These are phyloP conservation scores for Adansonia rubrostipa DNA, from an alignment of 441 rosid genomes.

Conservation along the genomic window DNA sequence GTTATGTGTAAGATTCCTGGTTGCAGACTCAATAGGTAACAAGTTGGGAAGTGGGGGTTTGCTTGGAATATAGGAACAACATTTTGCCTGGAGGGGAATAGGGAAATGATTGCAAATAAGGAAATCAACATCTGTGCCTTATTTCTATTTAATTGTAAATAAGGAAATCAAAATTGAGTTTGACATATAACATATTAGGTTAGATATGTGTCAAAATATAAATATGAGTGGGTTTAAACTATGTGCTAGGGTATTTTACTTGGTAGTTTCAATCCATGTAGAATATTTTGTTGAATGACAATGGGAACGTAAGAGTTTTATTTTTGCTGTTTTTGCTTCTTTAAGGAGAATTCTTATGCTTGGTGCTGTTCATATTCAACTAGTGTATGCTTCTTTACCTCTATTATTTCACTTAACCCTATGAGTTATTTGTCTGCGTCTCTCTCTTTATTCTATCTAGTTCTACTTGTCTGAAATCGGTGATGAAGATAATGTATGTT, in stretches of 20 bases:
- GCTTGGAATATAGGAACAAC: neutral
- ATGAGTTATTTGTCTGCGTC: neutral
- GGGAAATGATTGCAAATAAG: neutral
- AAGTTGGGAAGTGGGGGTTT: neutral
- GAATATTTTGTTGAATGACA: neutral
- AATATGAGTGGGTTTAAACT: neutral
- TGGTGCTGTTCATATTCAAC: neutral
- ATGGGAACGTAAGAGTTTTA: neutral
- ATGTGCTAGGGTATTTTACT: neutral
- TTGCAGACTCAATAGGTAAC: neutral
- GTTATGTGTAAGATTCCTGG: neutral
- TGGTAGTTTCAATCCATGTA: neutral
- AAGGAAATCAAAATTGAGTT: neutral
- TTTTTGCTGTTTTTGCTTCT: neutral
- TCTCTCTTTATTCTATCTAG: neutral
- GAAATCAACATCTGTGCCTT: neutral
- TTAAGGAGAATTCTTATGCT: neutral
- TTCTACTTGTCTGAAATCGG: neutral
- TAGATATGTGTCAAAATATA: neutral
- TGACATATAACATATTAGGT: neutral
- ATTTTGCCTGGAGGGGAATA: neutral
- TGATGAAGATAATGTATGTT: neutral
- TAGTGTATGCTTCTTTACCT: neutral
- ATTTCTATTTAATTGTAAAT: neutral
- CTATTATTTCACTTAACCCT: neutral